Evolutionary conservation across 257 asterid genomes (phyloP), one percentile per base, ranked within the genome.

Genomic region (Galeopsis tetrahit): DNA sequence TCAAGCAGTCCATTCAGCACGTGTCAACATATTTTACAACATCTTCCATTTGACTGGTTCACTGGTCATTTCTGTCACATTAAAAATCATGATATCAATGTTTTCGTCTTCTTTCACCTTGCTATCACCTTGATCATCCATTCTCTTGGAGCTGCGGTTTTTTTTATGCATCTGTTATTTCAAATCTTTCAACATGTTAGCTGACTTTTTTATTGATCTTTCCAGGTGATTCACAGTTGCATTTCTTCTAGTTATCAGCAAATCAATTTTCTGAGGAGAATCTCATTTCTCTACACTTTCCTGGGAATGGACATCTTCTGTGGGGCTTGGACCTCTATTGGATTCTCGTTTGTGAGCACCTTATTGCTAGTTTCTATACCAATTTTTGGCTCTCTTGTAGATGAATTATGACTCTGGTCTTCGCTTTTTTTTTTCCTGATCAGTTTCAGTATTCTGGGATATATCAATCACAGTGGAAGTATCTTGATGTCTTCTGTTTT

Each of bases 1-100:
- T 92, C 86, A 21, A 92, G 78, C 73, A 92, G 82, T 42, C 87
- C 90, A 73, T 88, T 88, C 72, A 92, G 70, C 87, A 92, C 73
- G 71, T 79, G 85, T 92, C 96, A 15, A 88, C 85, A 63, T 90
- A 89, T 79, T 75, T 86, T 4, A 86, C 59, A 17, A 88, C 77
- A 7, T 82, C 87, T 74, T 86, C 89, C 72, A 83, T 84, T 51
- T 86, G 94, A 17, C 36, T 72, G 70, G 73, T 65, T 76, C 75
- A 70, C 44, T 10, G 55, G 4, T 78, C 59, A 59, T 51, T 61
- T 68, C 76, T 72, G 74, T 58, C 68, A 68, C 79, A 75, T 55
- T 46, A 40, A 13, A 44, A 64, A 46, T 32, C 28, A 14, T 42
- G 52, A 48, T 59, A 69, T 68, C 85, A 61, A 32, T 70, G 13